Evolutionary conservation across 371 early-diverging fungal genomes (phyloP), one percentile per base, ranked within the genome.

Genomic region (Sanchytrium tribonematis): DNA sequence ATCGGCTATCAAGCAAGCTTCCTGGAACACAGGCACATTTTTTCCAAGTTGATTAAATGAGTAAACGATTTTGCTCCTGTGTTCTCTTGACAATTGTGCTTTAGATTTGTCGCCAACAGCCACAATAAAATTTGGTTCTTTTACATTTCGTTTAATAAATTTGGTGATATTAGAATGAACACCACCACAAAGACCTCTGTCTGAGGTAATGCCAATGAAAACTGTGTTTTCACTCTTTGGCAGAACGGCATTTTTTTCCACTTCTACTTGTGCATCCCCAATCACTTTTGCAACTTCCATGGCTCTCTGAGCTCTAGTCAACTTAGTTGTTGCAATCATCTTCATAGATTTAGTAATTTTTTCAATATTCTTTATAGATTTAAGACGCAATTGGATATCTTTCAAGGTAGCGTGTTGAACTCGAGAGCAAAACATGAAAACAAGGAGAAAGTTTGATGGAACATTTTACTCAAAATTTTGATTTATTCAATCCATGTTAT

Each of bases 301-400:
- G 76, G 82, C 81, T 73, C 86, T 84, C 82, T 93, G 93, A 66
- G 97, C 94, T 80, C 89, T 88, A 75, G 80, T 78, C 77, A 93
- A 87, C 85, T 97, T 97, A 80, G 97, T 96, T 66, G 96, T 92
- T 71, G 97, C 96, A 93, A 97, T 97, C 95, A 97, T 95, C 84
- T 97, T 97, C 94, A 95, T 94, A 71, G 96, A 96, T 81, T 94
- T 93, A 71, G 97, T 97, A 79, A 97, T 95, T 83, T 97, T 97
- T 76, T 86, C 90, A 80, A 94, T 97, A 86, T 91, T 94, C 75
- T 85, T 83, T 73, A 97, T 86, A 73, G 96, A 90, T 84, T 93
- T 92, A 79, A 94, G 81, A 74, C 97, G 93, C 73, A 86, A 78
- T 78, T 91, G 91, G 80, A 94, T 48, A 48, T 48, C 48, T 48